phyloP scores from a whole-genome alignment of 306 rosid genomes.

The Calophaca sinica region DNA sequence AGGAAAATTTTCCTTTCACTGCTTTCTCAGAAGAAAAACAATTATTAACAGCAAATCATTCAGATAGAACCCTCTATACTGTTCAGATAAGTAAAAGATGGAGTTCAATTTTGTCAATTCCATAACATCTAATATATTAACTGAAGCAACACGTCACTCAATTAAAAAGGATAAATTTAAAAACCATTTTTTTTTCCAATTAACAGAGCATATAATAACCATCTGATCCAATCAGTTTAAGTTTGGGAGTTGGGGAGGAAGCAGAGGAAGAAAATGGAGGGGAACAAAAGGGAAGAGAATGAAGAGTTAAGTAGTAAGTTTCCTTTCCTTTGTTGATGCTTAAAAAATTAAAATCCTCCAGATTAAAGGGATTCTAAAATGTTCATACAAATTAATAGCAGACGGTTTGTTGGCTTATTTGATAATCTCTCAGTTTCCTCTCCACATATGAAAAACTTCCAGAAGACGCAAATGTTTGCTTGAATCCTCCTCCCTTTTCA shows the following conservation, averaged over 20 bases:
- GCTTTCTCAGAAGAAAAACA: constrained; percentile 23
- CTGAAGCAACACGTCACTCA: constrained; percentile 22
- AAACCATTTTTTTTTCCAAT: not conserved
- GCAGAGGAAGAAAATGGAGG: constrained; percentile 12
- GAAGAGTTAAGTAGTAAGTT: not conserved
- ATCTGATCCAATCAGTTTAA: constrained; percentile 26
- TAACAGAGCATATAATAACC: not conserved
- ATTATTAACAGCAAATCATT: constrained; percentile 18
- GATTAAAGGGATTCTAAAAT: not conserved
- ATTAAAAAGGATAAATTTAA: not conserved
- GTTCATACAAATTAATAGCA: not conserved
- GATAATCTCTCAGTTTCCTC: constrained; percentile 26
- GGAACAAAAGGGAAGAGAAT: not conserved
- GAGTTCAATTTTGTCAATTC: constrained; percentile 19
- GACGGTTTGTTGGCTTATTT: not conserved
- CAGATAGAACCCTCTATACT: constrained; percentile 18
- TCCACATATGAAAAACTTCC: not conserved
- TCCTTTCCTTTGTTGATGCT: not conserved
- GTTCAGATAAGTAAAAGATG: constrained; percentile 19
- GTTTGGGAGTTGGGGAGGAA: not conserved
- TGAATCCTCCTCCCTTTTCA: not conserved
- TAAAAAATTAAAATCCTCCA: not conserved
- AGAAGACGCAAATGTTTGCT: not conserved
- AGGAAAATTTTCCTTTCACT: constrained; percentile 26
- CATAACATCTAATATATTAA: constrained; percentile 25